Percentiles rank a stretch among this genome's conserved stretches.
Conservation (phyloP, 495 filamentous ascomycete species). For the Aspergillus mulundensis region DNA sequence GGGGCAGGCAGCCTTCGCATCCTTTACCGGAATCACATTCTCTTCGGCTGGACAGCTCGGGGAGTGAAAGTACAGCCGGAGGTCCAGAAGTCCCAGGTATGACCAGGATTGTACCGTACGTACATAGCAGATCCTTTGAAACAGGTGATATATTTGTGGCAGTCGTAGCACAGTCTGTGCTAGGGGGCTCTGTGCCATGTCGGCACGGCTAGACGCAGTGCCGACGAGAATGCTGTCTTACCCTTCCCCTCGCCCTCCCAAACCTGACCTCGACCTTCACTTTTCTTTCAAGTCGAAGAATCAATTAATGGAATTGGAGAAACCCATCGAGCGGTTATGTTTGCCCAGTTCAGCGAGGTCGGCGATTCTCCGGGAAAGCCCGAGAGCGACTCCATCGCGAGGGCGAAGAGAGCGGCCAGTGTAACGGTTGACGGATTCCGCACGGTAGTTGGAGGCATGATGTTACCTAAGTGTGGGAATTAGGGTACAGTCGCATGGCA, state of each 20-base stretch:
- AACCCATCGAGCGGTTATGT: not conserved
- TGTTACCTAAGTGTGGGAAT: not conserved
- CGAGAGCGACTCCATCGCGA: not conserved
- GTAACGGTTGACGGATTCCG: not conserved
- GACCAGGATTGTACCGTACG: not conserved
- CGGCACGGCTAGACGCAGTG: not conserved
- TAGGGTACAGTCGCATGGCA: not conserved
- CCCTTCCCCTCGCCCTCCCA: not conserved
- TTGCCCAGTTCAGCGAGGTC: not conserved
- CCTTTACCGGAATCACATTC: conserved; percentile 4
- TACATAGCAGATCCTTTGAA: not conserved
- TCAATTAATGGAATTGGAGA: not conserved
- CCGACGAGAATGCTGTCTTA: not conserved
- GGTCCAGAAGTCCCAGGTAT: not conserved
- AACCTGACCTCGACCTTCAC: too few species aligned
- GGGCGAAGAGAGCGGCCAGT: not conserved
- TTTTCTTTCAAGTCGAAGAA: too few species aligned
- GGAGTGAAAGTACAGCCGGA: not conserved
- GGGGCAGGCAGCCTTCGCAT: not conserved
- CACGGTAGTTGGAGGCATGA: not conserved
- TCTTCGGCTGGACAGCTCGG: not conserved
- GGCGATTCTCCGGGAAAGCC: conserved; percentile 10
- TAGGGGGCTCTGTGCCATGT: not conserved
- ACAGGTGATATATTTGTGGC: not conserved
- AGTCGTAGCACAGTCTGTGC: not conserved